phyloP scores from a whole-genome alignment of 2,329 filamentous ascomycete species.

The Fusarium guadeloupense region DNA sequence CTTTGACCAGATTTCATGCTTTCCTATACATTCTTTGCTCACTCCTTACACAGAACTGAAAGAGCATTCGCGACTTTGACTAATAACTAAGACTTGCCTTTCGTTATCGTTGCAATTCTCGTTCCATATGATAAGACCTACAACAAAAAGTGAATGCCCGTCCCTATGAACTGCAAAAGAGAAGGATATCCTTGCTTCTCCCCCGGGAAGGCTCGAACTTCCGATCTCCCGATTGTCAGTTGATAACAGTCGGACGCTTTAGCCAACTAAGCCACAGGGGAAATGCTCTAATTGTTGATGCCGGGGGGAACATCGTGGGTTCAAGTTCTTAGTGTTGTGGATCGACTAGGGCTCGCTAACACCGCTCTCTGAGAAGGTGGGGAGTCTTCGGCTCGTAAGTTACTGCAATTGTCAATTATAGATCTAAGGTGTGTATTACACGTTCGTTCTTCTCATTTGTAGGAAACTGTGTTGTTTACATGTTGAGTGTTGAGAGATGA shows the following conservation, averaged over 20 bases:
- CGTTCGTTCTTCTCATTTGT: background rate
- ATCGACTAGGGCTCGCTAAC: background rate
- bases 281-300: background rate
- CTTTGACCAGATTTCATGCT: too few relatives aligned
- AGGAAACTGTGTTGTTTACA: background rate
- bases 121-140: background rate
- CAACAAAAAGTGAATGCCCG: background rate
- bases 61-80: background rate
- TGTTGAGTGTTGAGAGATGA: background rate
- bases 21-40: background rate
- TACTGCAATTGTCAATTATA: background rate
- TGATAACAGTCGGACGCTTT: too few relatives aligned
- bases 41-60: background rate
- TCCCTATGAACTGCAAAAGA: background rate
- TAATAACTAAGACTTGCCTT: background rate
- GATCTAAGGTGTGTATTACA: background rate
- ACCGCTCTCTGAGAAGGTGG: background rate
- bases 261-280: constrained; percentile 34
- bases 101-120: background rate
- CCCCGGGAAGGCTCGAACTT: constrained; percentile 45
- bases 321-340: constrained; percentile 3
- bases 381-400: background rate
- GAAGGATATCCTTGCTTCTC: constrained; percentile 6
- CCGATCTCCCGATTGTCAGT: constrained; percentile 44
- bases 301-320: background rate